Percentiles rank a stretch among this genome's conserved stretches.
Evolutionary conservation across 768 basidiomycete genomes (phyloP).

Genomic region (Trametopsis cervina): DNA sequence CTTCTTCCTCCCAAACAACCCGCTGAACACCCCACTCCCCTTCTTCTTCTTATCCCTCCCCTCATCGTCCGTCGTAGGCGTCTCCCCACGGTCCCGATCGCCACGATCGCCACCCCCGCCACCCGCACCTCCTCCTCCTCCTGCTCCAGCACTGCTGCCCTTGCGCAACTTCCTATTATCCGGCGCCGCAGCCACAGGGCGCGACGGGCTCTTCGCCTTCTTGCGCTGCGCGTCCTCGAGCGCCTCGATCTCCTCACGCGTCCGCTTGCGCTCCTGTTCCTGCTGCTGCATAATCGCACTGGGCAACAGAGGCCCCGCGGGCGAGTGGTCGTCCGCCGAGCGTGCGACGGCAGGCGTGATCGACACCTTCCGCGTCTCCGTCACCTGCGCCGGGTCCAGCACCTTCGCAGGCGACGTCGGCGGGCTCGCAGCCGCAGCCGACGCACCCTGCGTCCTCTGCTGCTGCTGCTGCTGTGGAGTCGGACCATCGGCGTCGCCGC

Average conservation of each 20-base stretch:
- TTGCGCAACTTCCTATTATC: conserved; percentile 34
- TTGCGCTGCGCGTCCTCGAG: conserved; percentile 39
- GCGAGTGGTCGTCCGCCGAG: conserved; percentile 30
- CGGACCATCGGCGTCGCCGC: conserved; percentile 4
- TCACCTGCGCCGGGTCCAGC: conserved; percentile 61
- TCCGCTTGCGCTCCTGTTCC: conserved; percentile 48
- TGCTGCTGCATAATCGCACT: conserved; percentile 38
- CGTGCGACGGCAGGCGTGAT: conserved; percentile 76
- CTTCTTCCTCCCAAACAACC: conserved; percentile 72
- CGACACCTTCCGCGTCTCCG: conserved; percentile 71
- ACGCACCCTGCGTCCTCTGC: conserved; percentile 15
- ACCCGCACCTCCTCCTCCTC: too few relatives aligned
- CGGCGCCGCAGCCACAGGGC: not conserved
- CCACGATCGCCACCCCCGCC: too few relatives aligned
- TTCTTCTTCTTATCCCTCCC: conserved; percentile 52
- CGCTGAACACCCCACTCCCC: conserved; percentile 70
- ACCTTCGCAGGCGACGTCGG: conserved; percentile 24
- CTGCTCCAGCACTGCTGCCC: too few relatives aligned
- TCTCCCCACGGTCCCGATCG: conserved; percentile 24
- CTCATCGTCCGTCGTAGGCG: conserved; percentile 33
- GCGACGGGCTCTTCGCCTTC: conserved; percentile 29
- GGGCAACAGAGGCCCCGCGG: conserved; percentile 26
- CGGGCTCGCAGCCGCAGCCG: conserved; percentile 22
- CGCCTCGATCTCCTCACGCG: conserved; percentile 41
- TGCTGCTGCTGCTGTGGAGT: conserved; percentile 14